Evolutionary conservation across 164 flowering plant genomes (phyloP).

Genomic region (Stephania yunnanensis): DNA sequence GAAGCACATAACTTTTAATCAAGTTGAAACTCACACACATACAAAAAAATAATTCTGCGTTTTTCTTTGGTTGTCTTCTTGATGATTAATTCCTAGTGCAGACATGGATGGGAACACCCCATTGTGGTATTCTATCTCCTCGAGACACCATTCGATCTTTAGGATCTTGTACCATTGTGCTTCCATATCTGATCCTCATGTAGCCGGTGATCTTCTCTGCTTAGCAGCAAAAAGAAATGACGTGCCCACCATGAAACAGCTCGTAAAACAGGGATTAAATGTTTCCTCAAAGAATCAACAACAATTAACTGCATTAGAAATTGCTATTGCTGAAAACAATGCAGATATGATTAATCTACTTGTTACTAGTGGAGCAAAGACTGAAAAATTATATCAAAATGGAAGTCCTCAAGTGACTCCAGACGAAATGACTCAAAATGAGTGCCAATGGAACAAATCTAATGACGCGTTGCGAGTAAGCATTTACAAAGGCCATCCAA

Average conservation of each 20-base stretch:
- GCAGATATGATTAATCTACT: conserved; percentile 56
- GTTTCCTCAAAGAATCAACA: conserved; percentile 46
- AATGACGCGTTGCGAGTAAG: conserved; percentile 43
- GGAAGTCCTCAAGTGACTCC: conserved; percentile 24
- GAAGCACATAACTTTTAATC: not conserved
- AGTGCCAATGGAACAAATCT: conserved; percentile 3
- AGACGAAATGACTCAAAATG: conserved; percentile 38
- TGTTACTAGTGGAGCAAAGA: conserved; percentile 59
- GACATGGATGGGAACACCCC: conserved; percentile 74
- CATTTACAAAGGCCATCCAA: conserved; percentile 72
- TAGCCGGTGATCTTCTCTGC: conserved; percentile 72
- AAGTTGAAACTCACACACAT: not conserved
- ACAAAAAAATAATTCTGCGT: not conserved
- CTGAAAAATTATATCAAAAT: conserved; percentile 12
- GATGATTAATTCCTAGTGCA: conserved; percentile 16
- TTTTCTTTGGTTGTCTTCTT: not conserved
- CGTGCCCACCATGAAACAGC: conserved; percentile 47
- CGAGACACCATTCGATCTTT: conserved; percentile 62
- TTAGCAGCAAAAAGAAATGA: conserved; percentile 66
- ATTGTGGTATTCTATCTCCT: conserved; percentile 67
- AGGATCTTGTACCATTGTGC: conserved; percentile 55
- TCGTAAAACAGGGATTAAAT: conserved; percentile 55
- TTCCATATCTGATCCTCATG: conserved; percentile 43
- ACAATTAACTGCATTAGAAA: conserved; percentile 53
- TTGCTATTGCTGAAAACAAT: conserved; percentile 53